These are phyloP conservation scores for Botryotinia narcissicola DNA, from an alignment of 2,329 filamentous ascomycete species.

Conservation along the genomic window DNA sequence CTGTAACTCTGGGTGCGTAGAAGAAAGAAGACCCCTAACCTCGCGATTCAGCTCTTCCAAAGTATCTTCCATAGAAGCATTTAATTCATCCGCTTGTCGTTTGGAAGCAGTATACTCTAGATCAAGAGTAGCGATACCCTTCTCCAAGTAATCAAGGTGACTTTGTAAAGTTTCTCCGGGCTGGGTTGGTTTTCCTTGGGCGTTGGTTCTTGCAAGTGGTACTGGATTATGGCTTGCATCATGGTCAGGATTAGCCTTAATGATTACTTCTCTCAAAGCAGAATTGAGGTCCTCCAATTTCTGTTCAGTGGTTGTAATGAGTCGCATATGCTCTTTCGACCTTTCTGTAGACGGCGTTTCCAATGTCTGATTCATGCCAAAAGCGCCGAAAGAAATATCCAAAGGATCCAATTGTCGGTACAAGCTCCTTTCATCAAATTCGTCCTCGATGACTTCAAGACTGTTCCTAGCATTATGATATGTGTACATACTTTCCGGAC, in stretches of 20 bases:
- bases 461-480: slow-evolving; percentile 62
- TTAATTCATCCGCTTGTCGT: slow-evolving; percentile 27
- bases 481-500: slow-evolving; percentile 73
- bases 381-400: slow-evolving; percentile 45
- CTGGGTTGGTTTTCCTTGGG: slow-evolving; percentile 40
- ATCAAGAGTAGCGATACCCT: slow-evolving; percentile 59
- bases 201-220: slow-evolving; percentile 43
- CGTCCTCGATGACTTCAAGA: slow-evolving; percentile 53
- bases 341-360: slow-evolving; percentile 22
- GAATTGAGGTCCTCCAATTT: slow-evolving; percentile 67
- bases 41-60: slow-evolving; percentile 63
- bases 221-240: slow-evolving; percentile 28
- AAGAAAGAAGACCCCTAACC: slow-evolving; percentile 56
- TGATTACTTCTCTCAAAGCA: slow-evolving; percentile 64
- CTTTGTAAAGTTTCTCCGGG: slow-evolving; percentile 49
- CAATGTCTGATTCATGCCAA: slow-evolving; percentile 26
- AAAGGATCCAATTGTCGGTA: slow-evolving; percentile 68
- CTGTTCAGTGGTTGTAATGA: slow-evolving; percentile 60
- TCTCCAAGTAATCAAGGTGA: slow-evolving; percentile 71
- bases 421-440: slow-evolving; percentile 75
- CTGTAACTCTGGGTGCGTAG: slow-evolving; percentile 49
- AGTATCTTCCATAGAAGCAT: slow-evolving; percentile 46
- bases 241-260: slow-evolving; percentile 56
- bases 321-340: slow-evolving; percentile 42
- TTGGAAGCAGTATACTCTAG: slow-evolving; percentile 47